Conservation (phyloP, 2,329 filamentous ascomycete genomes). For the Botrytis squamosa region DNA sequence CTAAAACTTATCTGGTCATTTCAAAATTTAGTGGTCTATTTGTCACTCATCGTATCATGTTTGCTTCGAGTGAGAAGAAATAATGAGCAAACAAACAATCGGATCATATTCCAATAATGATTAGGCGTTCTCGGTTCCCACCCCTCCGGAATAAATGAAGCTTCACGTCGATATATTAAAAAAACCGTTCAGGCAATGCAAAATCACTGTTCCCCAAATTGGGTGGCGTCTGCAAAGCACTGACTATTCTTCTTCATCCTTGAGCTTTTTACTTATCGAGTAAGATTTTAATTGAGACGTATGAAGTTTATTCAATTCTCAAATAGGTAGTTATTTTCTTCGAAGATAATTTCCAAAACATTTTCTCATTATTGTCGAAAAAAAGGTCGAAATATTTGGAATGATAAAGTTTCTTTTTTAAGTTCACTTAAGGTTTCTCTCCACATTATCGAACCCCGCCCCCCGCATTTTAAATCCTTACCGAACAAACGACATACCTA, state of each 20-base stretch:
- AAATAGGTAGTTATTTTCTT: background rate
- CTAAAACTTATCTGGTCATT: background rate
- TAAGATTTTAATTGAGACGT: background rate
- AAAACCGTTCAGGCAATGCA: slow-evolving; percentile 13
- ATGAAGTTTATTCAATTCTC: background rate
- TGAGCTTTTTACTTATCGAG: background rate
- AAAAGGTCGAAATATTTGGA: background rate
- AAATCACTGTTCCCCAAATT: slow-evolving; percentile 4
- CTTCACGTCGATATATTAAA: slow-evolving; percentile 2
- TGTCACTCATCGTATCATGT: background rate
- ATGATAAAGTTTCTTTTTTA: background rate
- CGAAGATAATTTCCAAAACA: background rate
- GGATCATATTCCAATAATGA: background rate
- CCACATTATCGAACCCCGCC: background rate
- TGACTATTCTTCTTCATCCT: background rate
- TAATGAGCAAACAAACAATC: background rate
- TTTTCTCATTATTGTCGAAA: background rate
- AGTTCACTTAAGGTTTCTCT: background rate
- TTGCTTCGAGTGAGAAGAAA: background rate
- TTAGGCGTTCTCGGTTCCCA: background rate
- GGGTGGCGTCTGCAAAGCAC: slow-evolving; percentile 16
- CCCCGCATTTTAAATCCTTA: background rate
- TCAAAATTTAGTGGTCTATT: background rate
- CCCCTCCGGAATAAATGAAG: background rate
- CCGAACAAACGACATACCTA: background rate